Evolutionary conservation across 176 grass and related monocot genomes (phyloP), one percentile per base, ranked within the genome.

Genomic region (Cenchrus americanus): DNA sequence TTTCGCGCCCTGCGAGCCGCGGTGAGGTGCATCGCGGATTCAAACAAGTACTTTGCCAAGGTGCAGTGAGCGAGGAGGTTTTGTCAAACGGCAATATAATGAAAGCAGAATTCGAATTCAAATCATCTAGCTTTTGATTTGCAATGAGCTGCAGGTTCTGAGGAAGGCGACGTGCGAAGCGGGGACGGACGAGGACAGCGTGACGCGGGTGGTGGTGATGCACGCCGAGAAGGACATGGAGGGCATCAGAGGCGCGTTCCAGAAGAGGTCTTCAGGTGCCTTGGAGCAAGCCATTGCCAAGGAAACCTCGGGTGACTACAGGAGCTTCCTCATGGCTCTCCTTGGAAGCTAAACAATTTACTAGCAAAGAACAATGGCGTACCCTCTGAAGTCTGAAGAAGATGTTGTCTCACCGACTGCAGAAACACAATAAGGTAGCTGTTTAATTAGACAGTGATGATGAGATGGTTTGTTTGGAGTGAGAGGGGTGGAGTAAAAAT

Each of bases 161-260:
- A 71, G 82, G 49, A 76, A 61, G 15, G 84, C 76, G 23, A 82
- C 86, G n/a, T 43, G 47, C 64, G 87, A 91, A 75, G 55, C 82
- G 6, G 83, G 84, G 34, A 86, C 78, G 0, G 90, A 98, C 44
- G 92, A 95, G 82, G 90, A 95, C 23, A 84, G 82, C 27, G 87
- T 98, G 3, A 85, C 82, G 46, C 84, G 92, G 10, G 67, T 93
- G 62, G 62, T 95, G 44, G 89, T 98, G 37, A 77, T 84, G 86
- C 95, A 80, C 63, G 90, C 92, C 2, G 95, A 98, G 90, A 95
- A 93, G 76, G 89, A 95, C 80, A 78, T 98, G 15, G 86, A 83
- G 87, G 79, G 22, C 46, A 94, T 98, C 50, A 83, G 87, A 68
- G 88, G 84, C 60, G 66, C 63, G 70, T 98, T 98, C 80, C 58